Conservation (phyloP, 1,284 basidiomycete species). For the Malassezia sympodialis region DNA sequence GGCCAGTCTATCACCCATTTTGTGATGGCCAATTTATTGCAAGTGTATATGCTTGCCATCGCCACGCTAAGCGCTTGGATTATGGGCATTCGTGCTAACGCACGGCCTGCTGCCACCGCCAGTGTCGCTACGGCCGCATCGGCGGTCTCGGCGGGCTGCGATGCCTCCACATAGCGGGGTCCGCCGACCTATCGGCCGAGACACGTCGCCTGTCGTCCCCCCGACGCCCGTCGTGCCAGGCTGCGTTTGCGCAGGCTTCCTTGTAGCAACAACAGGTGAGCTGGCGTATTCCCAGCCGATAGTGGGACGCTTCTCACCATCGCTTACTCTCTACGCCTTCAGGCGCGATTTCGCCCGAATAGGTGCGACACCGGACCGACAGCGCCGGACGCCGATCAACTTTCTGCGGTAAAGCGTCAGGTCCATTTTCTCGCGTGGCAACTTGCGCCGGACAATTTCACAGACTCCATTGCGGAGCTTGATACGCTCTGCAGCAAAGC, state of each 20-base stretch:
- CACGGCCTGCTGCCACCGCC: neutral
- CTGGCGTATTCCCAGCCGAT: neutral
- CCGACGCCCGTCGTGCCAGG: neutral
- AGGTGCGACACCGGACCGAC: neutral
- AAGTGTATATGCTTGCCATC: conserved; percentile 57
- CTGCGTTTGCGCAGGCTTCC: neutral
- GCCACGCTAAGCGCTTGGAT: conserved; percentile 21
- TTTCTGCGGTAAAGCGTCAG: conserved; percentile 63
- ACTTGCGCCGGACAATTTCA: neutral
- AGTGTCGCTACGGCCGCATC: conserved; percentile 1
- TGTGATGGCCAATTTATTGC: conserved; percentile 67
- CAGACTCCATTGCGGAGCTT: conserved; percentile 9
- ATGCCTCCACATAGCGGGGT: neutral
- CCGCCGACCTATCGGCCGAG: neutral
- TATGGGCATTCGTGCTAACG: conserved; percentile 9
- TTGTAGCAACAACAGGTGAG: neutral
- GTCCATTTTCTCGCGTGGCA: conserved; percentile 12
- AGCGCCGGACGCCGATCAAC: conserved; percentile 34
- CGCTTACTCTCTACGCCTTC: conserved; percentile 20
- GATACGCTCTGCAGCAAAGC: conserved; percentile 3
- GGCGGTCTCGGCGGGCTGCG: conserved; percentile 1
- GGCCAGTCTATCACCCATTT: conserved; percentile 81
- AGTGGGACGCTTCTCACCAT: conserved; percentile 23
- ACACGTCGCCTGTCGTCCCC: neutral
- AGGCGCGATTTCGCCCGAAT: conserved; percentile 2